Evolutionary conservation across 2,329 filamentous ascomycete genomes (phyloP).

Genomic region (Aspergillus niger): DNA sequence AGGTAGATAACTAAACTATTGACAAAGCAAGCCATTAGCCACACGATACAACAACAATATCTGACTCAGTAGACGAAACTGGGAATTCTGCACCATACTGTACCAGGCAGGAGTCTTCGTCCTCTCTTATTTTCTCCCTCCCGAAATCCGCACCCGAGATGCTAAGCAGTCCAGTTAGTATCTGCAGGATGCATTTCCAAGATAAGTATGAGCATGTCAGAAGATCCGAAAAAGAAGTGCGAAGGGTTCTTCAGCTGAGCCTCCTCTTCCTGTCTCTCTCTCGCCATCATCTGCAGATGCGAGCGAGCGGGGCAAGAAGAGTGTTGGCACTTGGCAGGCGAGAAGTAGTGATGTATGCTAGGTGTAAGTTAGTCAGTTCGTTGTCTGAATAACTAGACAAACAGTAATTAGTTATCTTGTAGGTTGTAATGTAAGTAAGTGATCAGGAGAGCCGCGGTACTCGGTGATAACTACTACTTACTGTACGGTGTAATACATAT

Average conservation of each 20-base stretch:
- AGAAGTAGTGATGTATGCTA: no score
- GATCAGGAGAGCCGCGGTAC: neutral
- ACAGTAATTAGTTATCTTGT: neutral
- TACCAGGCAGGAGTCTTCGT: neutral
- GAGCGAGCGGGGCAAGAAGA: neutral
- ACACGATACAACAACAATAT: no score
- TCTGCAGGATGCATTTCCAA: no score
- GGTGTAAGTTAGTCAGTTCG: neutral
- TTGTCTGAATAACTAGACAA: neutral
- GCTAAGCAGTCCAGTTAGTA: no score
- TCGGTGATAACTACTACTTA: neutral
- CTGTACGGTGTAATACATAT: no score
- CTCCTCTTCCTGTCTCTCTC: neutral
- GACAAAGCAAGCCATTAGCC: no score
- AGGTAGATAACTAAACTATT: no score
- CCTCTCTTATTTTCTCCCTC: neutral
- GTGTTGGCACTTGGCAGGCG: no score
- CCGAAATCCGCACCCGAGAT: neutral
- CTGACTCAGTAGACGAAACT: no score
- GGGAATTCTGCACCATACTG: no score
- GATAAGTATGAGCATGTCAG: no score
- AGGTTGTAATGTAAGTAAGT: neutral
- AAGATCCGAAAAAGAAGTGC: neutral
- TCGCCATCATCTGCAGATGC: neutral
- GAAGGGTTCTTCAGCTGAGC: neutral